Base-by-base conservation (phyloP, 1,284 basidiomycete genomes). In the Trametes pubescens region DNA sequence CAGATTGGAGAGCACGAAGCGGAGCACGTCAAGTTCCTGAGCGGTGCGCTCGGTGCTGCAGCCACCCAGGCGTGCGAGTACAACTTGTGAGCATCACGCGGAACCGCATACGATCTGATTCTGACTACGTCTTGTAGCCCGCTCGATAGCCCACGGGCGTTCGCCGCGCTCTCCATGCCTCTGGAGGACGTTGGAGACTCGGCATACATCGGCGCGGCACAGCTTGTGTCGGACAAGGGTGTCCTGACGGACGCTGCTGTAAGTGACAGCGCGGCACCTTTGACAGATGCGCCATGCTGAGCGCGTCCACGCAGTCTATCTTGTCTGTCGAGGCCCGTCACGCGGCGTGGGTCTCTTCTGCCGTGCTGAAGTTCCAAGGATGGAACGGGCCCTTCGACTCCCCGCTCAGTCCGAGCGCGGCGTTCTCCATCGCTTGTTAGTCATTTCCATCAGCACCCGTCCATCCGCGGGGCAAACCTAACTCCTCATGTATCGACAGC, bases 1-100 rank as follows among this genome's bases (percentile, higher is more conserved):
- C 80, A 90, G 75, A 86, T 92, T 65, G 79, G 77, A 22, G 73
- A 76, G 47, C 86, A 93, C 73, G 90, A 92, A 75, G 66, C 65
- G 4, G 71, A 70, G 21, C 83, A 85, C 62, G 77, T 80, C 46
- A 69, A 74, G 6, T 79, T 79, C 69, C 69, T 84, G 47, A 60
- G 69, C 71, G 72, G 71, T n/a, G 44, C 44, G 14, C 82, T 92
- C 57, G 88, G 87, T 5, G 77, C 75, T 34, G 74, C 79, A 29
- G 82, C 86, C 0, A 79, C 82, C 14, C 69, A 81, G 72, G 78
- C 82, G 14, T 91, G 89, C 80, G 78, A 75, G 1, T 91, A 90
- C 74, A 76, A 75, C 56, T 89, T 91, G 87, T 82, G 71, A 71
- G 82, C 76, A 7, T 8, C 18, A 32, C 49, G 16, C 1, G 2